These are phyloP conservation scores for Citrus reticulata DNA, from an alignment of 345 rosid genomes.

Conservation along the genomic window DNA sequence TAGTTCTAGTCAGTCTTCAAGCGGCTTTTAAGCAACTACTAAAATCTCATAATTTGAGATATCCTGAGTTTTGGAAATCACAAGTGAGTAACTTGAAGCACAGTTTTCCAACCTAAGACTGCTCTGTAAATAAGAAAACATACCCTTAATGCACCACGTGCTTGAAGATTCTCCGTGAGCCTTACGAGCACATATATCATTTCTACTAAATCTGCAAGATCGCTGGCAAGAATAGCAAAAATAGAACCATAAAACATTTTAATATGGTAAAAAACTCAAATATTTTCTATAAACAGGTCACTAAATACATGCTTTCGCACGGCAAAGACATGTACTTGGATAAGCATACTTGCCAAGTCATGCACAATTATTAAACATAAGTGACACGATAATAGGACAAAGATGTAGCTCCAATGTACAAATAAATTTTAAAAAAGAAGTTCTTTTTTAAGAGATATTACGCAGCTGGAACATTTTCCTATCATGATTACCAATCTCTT, in stretches of 20 bases:
- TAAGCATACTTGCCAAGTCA: neutral
- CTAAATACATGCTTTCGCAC: neutral
- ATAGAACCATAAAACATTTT: slow-evolving; percentile 10
- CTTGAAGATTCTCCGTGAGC: slow-evolving; percentile 92
- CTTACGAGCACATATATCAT: slow-evolving; percentile 52
- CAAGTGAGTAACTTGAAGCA: neutral
- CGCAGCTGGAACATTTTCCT: neutral
- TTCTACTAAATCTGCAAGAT: slow-evolving; percentile 95
- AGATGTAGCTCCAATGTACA: neutral
- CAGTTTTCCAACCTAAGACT: slow-evolving; percentile 1
- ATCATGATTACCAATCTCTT: neutral
- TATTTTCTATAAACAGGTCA: neutral
- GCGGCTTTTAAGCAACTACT: neutral
- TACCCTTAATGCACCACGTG: slow-evolving; percentile 90
- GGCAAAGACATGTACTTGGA: neutral
- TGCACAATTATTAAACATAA: neutral
- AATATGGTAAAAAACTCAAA: neutral
- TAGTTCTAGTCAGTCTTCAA: neutral
- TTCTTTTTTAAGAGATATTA: neutral
- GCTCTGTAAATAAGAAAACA: slow-evolving; percentile 18
- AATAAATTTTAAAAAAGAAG: neutral
- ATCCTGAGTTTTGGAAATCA: neutral
- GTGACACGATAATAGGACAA: neutral
- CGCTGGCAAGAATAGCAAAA: slow-evolving; percentile 49
- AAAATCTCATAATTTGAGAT: neutral